These are phyloP conservation scores for Dalbergia cultrata DNA, from an alignment of 306 rosid species.

Conservation along the genomic window DNA sequence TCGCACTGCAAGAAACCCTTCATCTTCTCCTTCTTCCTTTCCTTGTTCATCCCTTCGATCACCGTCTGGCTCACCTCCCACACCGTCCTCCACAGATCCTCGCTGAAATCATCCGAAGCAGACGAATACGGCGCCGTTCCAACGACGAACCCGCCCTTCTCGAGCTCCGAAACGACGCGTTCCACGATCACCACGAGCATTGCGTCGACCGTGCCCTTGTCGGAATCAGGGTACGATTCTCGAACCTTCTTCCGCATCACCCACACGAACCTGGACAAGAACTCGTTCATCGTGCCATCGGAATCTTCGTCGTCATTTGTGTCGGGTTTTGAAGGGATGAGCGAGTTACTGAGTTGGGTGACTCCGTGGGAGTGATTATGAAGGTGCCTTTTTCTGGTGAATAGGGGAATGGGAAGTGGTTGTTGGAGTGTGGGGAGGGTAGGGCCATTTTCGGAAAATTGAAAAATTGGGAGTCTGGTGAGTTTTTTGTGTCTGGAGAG, in stretches of 20 bases:
- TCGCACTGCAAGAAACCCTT: conserved; percentile 77
- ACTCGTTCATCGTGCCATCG: conserved; percentile 70
- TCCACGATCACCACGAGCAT: conserved; percentile 74
- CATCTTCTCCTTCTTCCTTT: conserved; percentile 79
- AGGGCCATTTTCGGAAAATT: background rate
- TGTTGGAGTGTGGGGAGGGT: background rate
- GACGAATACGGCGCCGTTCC: conserved; percentile 9
- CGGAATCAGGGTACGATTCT: conserved; percentile 58
- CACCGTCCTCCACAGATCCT: conserved; percentile 90
- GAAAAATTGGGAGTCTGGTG: conserved; percentile 49
- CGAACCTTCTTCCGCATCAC: conserved; percentile 68
- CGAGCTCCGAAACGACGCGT: conserved; percentile 73
- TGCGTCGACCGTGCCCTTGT: conserved; percentile 66
- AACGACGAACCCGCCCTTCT: conserved; percentile 55
- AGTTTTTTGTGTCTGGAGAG: conserved; percentile 47
- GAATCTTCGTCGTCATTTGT: conserved; percentile 41
- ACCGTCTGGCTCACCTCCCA: conserved; percentile 92
- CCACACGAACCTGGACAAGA: conserved; percentile 84
- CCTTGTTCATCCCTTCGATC: conserved; percentile 81
- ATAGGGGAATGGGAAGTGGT: conserved; percentile 29
- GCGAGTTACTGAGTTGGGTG: conserved; percentile 39
- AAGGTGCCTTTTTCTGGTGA: conserved; percentile 29
- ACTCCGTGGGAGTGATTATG: conserved; percentile 46
- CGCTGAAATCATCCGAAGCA: conserved; percentile 65
- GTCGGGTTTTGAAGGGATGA: background rate